phyloP scores from a whole-genome alignment of 768 basidiomycete genomes.

The Lentinula detonsa region DNA sequence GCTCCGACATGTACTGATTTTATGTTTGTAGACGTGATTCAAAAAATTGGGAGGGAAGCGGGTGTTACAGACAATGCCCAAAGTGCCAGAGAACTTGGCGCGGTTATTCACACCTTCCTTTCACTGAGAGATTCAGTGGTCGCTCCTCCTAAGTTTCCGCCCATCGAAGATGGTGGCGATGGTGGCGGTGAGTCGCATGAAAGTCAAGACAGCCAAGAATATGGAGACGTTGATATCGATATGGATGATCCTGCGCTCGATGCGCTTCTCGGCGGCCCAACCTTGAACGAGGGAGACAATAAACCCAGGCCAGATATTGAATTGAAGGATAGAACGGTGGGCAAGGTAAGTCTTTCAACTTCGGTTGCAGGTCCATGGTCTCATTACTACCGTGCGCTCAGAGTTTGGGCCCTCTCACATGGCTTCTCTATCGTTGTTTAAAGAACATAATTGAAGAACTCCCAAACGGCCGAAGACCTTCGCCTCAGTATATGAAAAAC shows the following conservation, averaged over 20 bases:
- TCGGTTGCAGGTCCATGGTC: neutral
- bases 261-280: slow-evolving; percentile 33
- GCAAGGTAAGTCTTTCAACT: slow-evolving; percentile 17
- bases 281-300: neutral
- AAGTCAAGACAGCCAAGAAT: slow-evolving; percentile 76
- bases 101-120: slow-evolving; percentile 56
- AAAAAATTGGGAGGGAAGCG: slow-evolving; percentile 38
- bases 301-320: slow-evolving; percentile 21
- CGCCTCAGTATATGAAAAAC: slow-evolving; percentile 17
- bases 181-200: slow-evolving; percentile 19
- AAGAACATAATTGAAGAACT: slow-evolving; percentile 19
- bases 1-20: neutral
- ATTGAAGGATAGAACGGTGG: slow-evolving; percentile 13
- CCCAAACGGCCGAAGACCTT: slow-evolving; percentile 12
- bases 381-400: neutral
- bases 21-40: slow-evolving; percentile 43
- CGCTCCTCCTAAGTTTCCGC: slow-evolving; percentile 33
- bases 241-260: slow-evolving; percentile 55
- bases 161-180: slow-evolving; percentile 12
- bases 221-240: slow-evolving; percentile 51
- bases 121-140: slow-evolving; percentile 44
- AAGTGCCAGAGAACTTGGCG: slow-evolving; percentile 50
- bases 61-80: slow-evolving; percentile 29
- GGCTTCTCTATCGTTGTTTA: slow-evolving; percentile 35
- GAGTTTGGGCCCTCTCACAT: slow-evolving; percentile 24